Conservation (phyloP, 441 rosid genomes). For the Manihot esculenta region DNA sequence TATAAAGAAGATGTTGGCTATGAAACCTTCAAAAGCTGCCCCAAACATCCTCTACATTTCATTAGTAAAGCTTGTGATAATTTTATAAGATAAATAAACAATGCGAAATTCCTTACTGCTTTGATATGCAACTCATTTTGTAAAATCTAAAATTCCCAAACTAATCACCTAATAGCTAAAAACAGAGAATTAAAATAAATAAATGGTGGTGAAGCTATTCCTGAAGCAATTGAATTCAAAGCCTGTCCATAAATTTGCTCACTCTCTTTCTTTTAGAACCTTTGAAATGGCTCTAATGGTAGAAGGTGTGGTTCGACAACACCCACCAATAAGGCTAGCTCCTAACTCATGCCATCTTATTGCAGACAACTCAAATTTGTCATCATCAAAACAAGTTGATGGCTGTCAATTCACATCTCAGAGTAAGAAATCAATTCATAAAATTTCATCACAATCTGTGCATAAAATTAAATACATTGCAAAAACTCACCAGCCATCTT, state of each 20-base stretch:
- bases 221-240: background rate
- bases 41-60: too few species aligned
- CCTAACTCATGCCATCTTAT: slow-evolving; percentile 71
- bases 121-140: background rate
- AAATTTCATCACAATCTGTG: background rate
- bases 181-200: background rate
- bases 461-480: background rate
- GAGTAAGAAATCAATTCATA: background rate
- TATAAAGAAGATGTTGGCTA: too few species aligned
- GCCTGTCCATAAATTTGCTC: background rate
- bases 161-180: background rate
- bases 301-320: slow-evolving; percentile 81
- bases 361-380: slow-evolving; percentile 58
- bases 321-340: slow-evolving; percentile 87
- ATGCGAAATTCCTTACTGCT: background rate
- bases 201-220: background rate
- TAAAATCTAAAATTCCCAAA: background rate
- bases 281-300: slow-evolving; percentile 64
- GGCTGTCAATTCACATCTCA: slow-evolving; percentile 48
- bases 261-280: slow-evolving; percentile 43
- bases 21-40: too few species aligned
- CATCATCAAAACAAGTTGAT: slow-evolving; percentile 69
- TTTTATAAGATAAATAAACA: too few species aligned
- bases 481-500: slow-evolving; percentile 74
- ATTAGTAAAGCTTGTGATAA: too few species aligned